Conservation (phyloP, 2,329 filamentous ascomycete species). For the Aspergillus ibericus region DNA sequence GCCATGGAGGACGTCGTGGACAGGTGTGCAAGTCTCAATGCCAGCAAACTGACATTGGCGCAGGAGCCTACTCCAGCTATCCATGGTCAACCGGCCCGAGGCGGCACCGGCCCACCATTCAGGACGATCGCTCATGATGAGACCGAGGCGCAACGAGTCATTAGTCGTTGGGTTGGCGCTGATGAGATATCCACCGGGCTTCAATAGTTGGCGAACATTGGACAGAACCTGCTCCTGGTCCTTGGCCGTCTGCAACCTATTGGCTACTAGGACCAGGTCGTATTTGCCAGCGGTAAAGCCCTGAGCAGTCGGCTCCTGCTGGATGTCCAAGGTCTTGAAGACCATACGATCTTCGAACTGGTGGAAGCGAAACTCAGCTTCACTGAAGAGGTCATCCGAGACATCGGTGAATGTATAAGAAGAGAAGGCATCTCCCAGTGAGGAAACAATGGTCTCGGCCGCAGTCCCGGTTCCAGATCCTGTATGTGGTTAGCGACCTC, state of each 20-base stretch:
- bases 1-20: too few species aligned
- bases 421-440: background rate
- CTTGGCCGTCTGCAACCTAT: constrained; percentile 42
- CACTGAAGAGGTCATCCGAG: background rate
- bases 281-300: constrained; percentile 35
- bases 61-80: background rate
- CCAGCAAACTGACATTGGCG: background rate
- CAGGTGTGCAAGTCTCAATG: background rate
- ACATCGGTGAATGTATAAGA: background rate
- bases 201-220: constrained; percentile 40
- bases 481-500: background rate
- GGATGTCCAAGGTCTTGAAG: constrained; percentile 30
- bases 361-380: background rate
- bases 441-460: background rate
- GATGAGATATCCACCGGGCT: constrained; percentile 4
- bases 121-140: background rate
- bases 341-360: background rate
- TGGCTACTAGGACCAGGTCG: constrained; percentile 41
- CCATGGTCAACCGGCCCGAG: background rate
- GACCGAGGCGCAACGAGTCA: background rate
- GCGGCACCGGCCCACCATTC: background rate
- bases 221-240: constrained; percentile 25
- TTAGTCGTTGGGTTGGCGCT: background rate
- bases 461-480: background rate
- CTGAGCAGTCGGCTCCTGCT: constrained; percentile 33